Base-by-base conservation (phyloP, 78 protist species). In the slime mould (Dictyostelium discoideum) region DNA sequence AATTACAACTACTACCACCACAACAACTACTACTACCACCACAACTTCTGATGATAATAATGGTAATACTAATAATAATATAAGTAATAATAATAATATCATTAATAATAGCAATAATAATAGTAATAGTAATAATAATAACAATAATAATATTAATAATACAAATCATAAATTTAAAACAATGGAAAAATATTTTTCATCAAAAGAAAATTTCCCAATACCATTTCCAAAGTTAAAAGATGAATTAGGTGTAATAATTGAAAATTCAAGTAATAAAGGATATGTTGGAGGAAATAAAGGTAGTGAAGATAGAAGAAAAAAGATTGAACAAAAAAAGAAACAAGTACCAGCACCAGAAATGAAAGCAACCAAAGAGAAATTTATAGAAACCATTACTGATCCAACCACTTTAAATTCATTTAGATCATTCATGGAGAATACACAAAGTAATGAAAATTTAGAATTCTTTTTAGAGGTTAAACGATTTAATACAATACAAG, bases 321-420 rank as follows among this genome's bases (percentile, higher is more conserved):
- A 40, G 29, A 14, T 24, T 1, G 26, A 67, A 14, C 42, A 85
- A 67, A 80, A 63, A 72, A 13, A 29, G 20, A 82, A 82, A 20
- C 50, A 6, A 7, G 32, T 86, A 26, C 48, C 79, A 42, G 48
- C 80, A 67, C 89, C 89, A 37, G 94, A 90, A 50, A 90, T 82
- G 79, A 90, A 90, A 37, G 94, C 94, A 8, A 90, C 94, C 3
- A 80, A 82, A 72, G 87, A 90, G 40, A 90, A 82, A 48, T 90
- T 90, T 73, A 81, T 81, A 20, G 84, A 90, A 24, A 90, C 87
- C 1, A 39, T 90, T 9, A 48, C 32, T 3, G 87, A 90, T 54
- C 94, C 94, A 65, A 90, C 63, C 20, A 24, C 39, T 5, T 82
- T 90, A 18, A 57, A 29, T 2, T 46, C 57, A 2, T 90, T 90